Evolutionary conservation across 2,329 filamentous ascomycete species (phyloP).

Genomic region (Colletotrichum gigasporum): DNA sequence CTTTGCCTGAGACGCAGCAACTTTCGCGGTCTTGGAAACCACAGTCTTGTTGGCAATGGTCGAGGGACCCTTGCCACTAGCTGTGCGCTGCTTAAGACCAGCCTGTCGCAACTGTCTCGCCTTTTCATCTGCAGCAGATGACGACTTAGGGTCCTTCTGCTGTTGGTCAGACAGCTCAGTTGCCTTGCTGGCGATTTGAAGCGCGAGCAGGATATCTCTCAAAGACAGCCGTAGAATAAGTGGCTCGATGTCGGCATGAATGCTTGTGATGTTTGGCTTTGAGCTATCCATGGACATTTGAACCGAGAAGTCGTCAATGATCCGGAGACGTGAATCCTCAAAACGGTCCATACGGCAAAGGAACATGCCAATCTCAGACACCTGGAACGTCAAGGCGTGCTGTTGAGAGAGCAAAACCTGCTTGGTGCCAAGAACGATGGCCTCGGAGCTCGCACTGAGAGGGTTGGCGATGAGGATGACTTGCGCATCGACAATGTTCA

Average conservation of each 20-base stretch:
- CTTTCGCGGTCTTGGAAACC: conserved; percentile 43
- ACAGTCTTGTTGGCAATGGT: conserved; percentile 56
- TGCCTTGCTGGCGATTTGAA: conserved; percentile 91
- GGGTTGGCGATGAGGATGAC: conserved; percentile 97
- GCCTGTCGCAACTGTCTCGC: conserved; percentile 61
- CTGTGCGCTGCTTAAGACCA: conserved; percentile 63
- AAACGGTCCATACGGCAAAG: conserved; percentile 98
- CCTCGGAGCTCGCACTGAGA: conserved; percentile 87
- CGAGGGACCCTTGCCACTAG: conserved; percentile 65
- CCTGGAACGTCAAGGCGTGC: conserved; percentile 91
- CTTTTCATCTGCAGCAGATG: conserved; percentile 59
- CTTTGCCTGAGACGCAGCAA: conserved; percentile 40
- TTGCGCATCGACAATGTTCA: conserved; percentile 96
- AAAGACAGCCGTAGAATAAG: conserved; percentile 90
- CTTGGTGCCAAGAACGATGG: conserved; percentile 93
- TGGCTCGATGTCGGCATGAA: conserved; percentile 89
- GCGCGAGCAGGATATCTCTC: conserved; percentile 91
- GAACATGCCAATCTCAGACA: conserved; percentile 97
- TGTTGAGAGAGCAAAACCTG: conserved; percentile 94
- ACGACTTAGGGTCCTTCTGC: conserved; percentile 50
- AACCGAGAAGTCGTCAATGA: conserved; percentile 95
- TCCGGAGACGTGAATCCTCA: conserved; percentile 87
- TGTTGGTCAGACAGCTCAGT: conserved; percentile 83
- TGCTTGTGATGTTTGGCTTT: conserved; percentile 72
- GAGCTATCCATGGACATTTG: conserved; percentile 86